Evolutionary conservation across 2,329 filamentous ascomycete genomes (phyloP).

Genomic region (Colletotrichum destructivum): DNA sequence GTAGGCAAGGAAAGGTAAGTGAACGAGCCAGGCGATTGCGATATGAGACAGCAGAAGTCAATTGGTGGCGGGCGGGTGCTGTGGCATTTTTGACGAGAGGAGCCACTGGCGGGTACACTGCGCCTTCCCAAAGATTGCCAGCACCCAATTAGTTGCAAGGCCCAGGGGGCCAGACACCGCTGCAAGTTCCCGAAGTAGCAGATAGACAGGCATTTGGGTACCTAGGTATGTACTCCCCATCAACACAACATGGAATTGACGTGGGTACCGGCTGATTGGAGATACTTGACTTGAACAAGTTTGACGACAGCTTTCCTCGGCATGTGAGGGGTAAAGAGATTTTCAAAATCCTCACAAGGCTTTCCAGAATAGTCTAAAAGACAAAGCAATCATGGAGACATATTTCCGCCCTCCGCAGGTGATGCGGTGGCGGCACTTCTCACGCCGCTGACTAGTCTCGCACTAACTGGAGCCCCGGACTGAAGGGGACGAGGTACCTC

Average conservation of each 20-base stretch:
- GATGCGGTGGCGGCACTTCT: conserved; percentile 28
- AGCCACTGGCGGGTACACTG: not conserved
- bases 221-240: conserved; percentile 10
- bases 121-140: conserved; percentile 2
- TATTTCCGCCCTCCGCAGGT: not conserved
- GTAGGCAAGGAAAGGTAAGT: not conserved
- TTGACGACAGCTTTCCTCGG: too few relatives aligned
- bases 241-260: conserved; percentile 15
- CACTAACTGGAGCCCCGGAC: conserved; percentile 33
- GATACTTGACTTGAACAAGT: not conserved
- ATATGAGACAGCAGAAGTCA: conserved; percentile 29
- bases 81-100: conserved; percentile 8
- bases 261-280: conserved; percentile 18
- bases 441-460: not conserved
- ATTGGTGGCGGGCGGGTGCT: conserved; percentile 30
- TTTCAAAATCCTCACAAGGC: not conserved
- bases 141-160: conserved; percentile 23
- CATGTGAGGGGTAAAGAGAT: not conserved
- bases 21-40: conserved; percentile 39
- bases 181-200: conserved; percentile 39
- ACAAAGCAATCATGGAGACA: not conserved
- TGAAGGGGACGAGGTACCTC: conserved; percentile 27
- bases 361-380: not conserved
- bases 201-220: conserved; percentile 32
- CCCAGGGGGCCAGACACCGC: conserved; percentile 22